These are phyloP conservation scores for Porcisia deanei DNA, from an alignment of 208 protist genomes.

Conservation along the genomic window DNA sequence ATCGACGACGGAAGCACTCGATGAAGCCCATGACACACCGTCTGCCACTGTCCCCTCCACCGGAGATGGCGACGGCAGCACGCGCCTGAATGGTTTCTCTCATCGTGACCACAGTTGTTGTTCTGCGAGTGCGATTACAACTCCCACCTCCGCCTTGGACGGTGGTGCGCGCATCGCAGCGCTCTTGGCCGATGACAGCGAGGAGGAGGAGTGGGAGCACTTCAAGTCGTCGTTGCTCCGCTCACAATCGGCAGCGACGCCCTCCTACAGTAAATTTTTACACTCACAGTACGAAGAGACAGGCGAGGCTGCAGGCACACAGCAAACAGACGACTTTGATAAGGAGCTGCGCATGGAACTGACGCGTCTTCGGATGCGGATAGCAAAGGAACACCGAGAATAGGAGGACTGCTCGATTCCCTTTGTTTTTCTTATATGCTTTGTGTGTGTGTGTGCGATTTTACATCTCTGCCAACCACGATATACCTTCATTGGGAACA, in stretches of 20 bases:
- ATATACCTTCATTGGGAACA: too few relatives aligned
- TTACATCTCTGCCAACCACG: background rate
- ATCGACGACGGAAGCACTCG: background rate
- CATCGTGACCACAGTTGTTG: background rate
- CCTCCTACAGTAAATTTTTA: background rate
- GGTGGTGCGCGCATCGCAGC: conserved; percentile 26
- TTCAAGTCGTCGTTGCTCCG: conserved; percentile 38
- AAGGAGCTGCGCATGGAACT: conserved; percentile 36
- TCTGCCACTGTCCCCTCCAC: background rate
- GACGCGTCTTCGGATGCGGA: conserved; percentile 34
- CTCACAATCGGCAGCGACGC: conserved; percentile 2
- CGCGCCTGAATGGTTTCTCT: background rate
- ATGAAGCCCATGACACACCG: background rate
- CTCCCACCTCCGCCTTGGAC: background rate
- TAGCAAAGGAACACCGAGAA: conserved; percentile 23
- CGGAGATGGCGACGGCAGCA: background rate
- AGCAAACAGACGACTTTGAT: conserved; percentile 23
- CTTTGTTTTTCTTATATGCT: background rate
- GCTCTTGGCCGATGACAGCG: conserved; percentile 33
- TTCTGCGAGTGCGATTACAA: background rate
- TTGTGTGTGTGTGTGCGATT: background rate
- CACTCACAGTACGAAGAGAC: background rate
- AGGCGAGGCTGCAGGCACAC: background rate
- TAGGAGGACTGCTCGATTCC: background rate
- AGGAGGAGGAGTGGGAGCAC: conserved; percentile 67